These are phyloP conservation scores for Coemansia sp. DNA, from an alignment of 371 early-diverging fungal species.

Conservation along the genomic window DNA sequence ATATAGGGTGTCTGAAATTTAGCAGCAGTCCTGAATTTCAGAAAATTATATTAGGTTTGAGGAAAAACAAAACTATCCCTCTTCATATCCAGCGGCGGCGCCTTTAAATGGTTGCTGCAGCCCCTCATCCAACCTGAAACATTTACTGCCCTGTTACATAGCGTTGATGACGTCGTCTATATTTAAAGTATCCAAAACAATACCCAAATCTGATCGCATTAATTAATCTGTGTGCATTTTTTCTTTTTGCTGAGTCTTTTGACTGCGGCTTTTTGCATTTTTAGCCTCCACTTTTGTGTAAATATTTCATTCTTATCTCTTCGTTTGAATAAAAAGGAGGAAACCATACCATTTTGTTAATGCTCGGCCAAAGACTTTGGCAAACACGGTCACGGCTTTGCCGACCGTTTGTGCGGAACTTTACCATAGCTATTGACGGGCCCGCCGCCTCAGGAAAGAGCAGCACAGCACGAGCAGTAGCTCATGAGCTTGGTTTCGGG, in stretches of 20 bases:
- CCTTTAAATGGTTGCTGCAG: too few species aligned
- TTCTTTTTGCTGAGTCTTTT: background rate
- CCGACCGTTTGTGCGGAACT: conserved; percentile 25
- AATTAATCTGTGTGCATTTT: background rate
- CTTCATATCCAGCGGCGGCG: too few species aligned
- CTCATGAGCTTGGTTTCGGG: conserved; percentile 69
- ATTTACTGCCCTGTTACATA: background rate
- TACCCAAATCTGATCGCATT: background rate
- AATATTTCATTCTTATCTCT: background rate
- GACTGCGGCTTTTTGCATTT: background rate
- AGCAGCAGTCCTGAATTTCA: too few species aligned
- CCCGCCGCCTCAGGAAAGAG: conserved; percentile 94
- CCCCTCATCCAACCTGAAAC: too few species aligned
- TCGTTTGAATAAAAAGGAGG: too few species aligned
- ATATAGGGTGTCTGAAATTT: too few species aligned
- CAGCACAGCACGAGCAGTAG: conserved; percentile 52
- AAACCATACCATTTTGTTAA: background rate
- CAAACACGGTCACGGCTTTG: background rate
- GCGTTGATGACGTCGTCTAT: background rate
- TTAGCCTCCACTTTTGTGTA: background rate
- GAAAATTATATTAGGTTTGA: too few species aligned
- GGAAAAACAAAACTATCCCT: too few species aligned
- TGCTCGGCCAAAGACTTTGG: conserved; percentile 7
- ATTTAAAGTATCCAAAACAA: too few species aligned
- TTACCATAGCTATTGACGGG: conserved; percentile 91